Percentiles rank a stretch among this genome's conserved stretches.
Conservation (phyloP, 495 filamentous ascomycete genomes). For the Podospora tetraspora region DNA sequence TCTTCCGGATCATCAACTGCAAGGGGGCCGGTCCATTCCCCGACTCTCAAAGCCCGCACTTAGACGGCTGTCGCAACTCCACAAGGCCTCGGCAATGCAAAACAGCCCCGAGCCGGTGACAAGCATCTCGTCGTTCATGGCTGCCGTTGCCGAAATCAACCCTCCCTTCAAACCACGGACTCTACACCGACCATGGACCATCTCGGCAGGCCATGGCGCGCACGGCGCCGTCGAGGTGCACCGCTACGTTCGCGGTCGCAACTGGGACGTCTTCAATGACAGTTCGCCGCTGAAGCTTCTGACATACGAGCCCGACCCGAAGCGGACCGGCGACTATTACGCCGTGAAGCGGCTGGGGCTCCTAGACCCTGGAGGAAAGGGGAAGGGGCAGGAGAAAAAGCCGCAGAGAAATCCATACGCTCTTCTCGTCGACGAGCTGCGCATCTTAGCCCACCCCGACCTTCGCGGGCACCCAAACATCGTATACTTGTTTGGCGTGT, state of each 20-base stretch:
- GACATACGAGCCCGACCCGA: neutral
- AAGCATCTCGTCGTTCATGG: neutral
- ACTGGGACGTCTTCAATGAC: neutral
- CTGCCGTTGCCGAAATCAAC: neutral
- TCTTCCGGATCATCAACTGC: neutral
- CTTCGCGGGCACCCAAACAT: slow-evolving; percentile 1
- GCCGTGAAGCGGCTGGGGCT: neutral
- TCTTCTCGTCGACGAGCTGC: neutral
- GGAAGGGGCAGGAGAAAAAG: neutral
- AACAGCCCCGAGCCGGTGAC: neutral
- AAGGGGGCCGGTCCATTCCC: neutral
- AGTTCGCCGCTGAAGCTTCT: neutral
- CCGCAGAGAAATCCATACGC: neutral
- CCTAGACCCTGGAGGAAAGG: neutral
- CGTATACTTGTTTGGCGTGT: neutral
- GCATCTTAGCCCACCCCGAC: neutral
- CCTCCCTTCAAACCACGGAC: neutral
- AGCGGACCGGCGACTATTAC: neutral
- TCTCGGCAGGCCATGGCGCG: neutral
- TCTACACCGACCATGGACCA: neutral
- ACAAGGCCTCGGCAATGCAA: neutral
- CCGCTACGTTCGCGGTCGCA: slow-evolving; percentile 1
- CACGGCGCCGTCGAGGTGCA: slow-evolving; percentile 1
- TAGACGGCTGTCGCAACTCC: neutral
- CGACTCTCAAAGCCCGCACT: neutral